phyloP scores from a whole-genome alignment of 2,329 filamentous ascomycete species.

The Aspergillus cejpii region DNA sequence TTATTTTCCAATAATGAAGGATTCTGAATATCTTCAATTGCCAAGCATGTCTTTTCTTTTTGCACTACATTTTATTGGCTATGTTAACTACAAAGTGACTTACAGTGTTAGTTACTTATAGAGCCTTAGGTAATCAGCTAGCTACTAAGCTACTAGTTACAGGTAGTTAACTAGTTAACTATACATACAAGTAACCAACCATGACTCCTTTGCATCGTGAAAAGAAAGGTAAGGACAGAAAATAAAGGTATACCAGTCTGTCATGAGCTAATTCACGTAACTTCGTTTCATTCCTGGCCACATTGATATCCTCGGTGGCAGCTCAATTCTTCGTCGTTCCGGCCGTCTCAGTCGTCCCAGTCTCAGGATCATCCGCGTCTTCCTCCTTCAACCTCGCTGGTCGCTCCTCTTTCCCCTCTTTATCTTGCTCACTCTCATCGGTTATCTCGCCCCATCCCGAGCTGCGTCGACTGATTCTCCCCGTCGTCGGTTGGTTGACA shows the following conservation, averaged over 20 bases:
- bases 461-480: constrained; percentile 39
- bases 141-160: no score
- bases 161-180: no score
- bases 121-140: no score
- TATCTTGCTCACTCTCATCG: constrained; percentile 31
- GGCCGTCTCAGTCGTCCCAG: constrained; percentile 5
- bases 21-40: no score
- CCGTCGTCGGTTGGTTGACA: constrained; percentile 22
- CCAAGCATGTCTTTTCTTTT: no score
- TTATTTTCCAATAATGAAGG: no score
- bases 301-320: no score
- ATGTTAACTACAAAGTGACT: no score
- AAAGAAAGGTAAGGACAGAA: constrained; percentile 3
- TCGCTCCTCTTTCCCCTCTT: constrained; percentile 11
- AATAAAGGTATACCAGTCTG: constrained; percentile 6
- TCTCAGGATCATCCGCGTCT: constrained; percentile 30
- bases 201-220: neutral
- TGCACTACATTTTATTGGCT: no score
- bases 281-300: constrained; percentile 3
- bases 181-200: neutral
- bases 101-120: no score
- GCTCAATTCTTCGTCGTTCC: constrained; percentile 1
- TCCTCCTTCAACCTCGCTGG: constrained; percentile 3
- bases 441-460: constrained; percentile 43
- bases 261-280: constrained; percentile 9